These are phyloP conservation scores for Sinapis alba DNA, from an alignment of 441 rosid species.

Conservation along the genomic window DNA sequence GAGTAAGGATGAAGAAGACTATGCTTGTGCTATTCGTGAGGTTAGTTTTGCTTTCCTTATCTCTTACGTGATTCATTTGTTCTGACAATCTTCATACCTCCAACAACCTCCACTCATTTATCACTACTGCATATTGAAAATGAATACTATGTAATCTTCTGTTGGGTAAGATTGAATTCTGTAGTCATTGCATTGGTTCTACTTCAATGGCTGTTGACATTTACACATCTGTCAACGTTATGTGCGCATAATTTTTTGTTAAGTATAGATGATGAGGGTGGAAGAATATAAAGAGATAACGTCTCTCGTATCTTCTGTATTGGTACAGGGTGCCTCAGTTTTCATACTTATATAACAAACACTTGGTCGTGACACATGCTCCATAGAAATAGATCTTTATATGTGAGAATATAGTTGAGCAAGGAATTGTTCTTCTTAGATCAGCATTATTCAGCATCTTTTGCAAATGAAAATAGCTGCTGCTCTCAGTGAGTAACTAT, in stretches of 20 bases:
- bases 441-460: conserved; percentile 1
- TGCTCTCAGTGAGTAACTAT: conserved; percentile 5
- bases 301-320: conserved; percentile 3
- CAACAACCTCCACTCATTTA: background rate
- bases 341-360: background rate
- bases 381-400: background rate
- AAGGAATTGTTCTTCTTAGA: background rate
- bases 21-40: too few species aligned
- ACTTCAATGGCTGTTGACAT: background rate
- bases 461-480: conserved; percentile 15
- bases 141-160: background rate
- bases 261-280: conserved; percentile 8
- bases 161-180: background rate
- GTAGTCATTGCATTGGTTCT: background rate
- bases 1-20: too few species aligned
- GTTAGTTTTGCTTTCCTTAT: background rate
- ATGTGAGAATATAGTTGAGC: conserved; percentile 4
- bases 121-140: background rate
- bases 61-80: conserved; percentile 15
- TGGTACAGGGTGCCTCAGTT: background rate
- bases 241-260: background rate
- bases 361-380: conserved; percentile 3
- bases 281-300: background rate
- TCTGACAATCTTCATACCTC: background rate
- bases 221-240: background rate